Conservation (phyloP, 345 rosid genomes). For the Trapa incisa region DNA sequence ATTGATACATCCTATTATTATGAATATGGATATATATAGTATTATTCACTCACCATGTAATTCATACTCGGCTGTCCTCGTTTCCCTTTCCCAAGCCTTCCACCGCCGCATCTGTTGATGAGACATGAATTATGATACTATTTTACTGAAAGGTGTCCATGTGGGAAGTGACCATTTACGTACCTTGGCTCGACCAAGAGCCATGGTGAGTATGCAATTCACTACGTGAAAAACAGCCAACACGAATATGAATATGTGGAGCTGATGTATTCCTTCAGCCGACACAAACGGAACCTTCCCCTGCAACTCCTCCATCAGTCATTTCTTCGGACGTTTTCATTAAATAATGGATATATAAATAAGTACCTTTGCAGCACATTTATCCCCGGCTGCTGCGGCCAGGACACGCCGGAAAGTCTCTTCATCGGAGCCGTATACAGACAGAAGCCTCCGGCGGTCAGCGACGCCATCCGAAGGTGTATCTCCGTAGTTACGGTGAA, state of each 20-base stretch:
- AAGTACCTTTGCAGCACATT: slow-evolving; percentile 6
- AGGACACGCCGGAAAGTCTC: slow-evolving; percentile 7
- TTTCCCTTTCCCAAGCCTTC: slow-evolving; percentile 84
- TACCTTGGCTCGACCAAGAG: slow-evolving; percentile 74
- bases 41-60: slow-evolving; percentile 31
- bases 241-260: slow-evolving; percentile 79
- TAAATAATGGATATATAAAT: too few relatives aligned
- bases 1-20: too few relatives aligned
- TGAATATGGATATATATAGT: not conserved
- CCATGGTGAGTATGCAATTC: slow-evolving; percentile 56
- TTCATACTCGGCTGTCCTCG: slow-evolving; percentile 64
- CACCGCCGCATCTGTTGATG: slow-evolving; percentile 62
- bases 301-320: slow-evolving; percentile 16
- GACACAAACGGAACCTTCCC: slow-evolving; percentile 75
- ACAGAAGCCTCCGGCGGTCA: slow-evolving; percentile 38
- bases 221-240: slow-evolving; percentile 68
- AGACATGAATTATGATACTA: too few relatives aligned
- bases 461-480: not conserved
- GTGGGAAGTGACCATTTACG: too few relatives aligned
- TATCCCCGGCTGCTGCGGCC: slow-evolving; percentile 4
- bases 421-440: slow-evolving; percentile 10
- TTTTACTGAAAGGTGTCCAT: too few relatives aligned
- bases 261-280: slow-evolving; percentile 69
- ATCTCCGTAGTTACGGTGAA: not conserved
- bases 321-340: too few relatives aligned